Evolutionary conservation across 176 grass and related monocot species (phyloP).

Genomic region (Luzula sylvatica): DNA sequence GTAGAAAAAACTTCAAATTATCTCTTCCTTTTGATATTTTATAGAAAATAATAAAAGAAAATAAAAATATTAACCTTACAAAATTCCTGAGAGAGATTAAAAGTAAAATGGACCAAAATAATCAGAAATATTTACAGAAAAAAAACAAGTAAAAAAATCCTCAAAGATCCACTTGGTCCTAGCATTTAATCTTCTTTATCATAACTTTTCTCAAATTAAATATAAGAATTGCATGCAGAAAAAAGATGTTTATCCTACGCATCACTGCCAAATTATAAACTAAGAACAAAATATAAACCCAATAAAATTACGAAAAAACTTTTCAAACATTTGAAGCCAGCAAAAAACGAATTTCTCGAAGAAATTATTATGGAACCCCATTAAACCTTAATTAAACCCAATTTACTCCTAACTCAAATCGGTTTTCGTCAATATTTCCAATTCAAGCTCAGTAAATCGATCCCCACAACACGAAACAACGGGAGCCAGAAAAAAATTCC

Average conservation of each 20-base stretch:
- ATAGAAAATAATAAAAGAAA: too few relatives aligned
- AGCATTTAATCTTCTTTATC: background rate
- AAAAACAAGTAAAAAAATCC: background rate
- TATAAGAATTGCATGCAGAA: background rate
- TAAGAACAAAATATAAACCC: background rate
- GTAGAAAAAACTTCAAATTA: too few relatives aligned
- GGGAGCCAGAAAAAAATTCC: background rate
- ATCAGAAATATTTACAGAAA: background rate
- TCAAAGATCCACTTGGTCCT: background rate
- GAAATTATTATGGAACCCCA: background rate
- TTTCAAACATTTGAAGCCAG: too few relatives aligned
- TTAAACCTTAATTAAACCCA: slow-evolving; percentile 6
- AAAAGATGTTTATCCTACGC: background rate
- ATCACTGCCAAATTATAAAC: background rate
- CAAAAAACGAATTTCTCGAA: background rate
- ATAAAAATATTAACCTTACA: background rate
- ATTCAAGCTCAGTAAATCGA: background rate
- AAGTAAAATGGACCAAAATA: background rate
- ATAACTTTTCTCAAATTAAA: background rate
- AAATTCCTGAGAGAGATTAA: background rate
- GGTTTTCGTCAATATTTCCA: background rate
- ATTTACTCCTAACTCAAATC: background rate
- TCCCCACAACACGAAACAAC: background rate
- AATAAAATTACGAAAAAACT: background rate
- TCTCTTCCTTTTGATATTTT: too few relatives aligned